Evolutionary conservation across 192 early-diverging fungal species (phyloP).

Genomic region (Entophlyctis luteolus): DNA sequence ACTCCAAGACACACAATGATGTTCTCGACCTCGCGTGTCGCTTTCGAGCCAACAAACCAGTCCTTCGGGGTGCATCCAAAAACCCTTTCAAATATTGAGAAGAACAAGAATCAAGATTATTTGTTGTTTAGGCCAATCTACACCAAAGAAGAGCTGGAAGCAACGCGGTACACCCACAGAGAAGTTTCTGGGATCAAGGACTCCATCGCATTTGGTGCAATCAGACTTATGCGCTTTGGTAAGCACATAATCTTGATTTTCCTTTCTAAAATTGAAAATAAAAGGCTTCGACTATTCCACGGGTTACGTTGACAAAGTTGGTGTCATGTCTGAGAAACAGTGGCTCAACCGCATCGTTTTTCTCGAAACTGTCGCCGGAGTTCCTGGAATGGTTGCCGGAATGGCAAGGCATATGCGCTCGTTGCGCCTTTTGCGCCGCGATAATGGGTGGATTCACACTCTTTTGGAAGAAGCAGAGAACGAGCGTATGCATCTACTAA

Average conservation of each 20-base stretch:
- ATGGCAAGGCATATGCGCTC: constrained; percentile 25
- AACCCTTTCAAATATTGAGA: neutral
- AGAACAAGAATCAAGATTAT: constrained; percentile 22
- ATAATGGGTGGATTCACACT: constrained; percentile 88
- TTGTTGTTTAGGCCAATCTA: constrained; percentile 35
- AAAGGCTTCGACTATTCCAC: constrained; percentile 33
- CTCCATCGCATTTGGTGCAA: constrained; percentile 24
- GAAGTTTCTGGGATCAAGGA: constrained; percentile 21
- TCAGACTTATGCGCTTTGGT: constrained; percentile 31
- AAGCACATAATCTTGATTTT: neutral
- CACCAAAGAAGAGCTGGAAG: constrained; percentile 24
- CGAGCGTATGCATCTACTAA: constrained; percentile 65
- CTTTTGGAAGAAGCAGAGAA: constrained; percentile 91
- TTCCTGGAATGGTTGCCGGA: constrained; percentile 88
- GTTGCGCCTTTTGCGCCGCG: constrained; percentile 64
- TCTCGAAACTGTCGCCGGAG: constrained; percentile 46
- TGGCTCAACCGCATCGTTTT: constrained; percentile 46
- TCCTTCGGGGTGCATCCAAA: constrained; percentile 4
- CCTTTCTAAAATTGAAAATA: neutral
- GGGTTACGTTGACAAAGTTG: constrained; percentile 30
- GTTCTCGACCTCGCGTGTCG: no score
- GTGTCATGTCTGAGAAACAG: constrained; percentile 39
- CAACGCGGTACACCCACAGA: constrained; percentile 24
- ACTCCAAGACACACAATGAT: no score
- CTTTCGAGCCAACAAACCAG: no score